A percentile compares a stretch with the other conserved stretches of the same genome.
phyloP scores from a whole-genome alignment of 2,329 filamentous ascomycete species.

The Aspergillus sp. region DNA sequence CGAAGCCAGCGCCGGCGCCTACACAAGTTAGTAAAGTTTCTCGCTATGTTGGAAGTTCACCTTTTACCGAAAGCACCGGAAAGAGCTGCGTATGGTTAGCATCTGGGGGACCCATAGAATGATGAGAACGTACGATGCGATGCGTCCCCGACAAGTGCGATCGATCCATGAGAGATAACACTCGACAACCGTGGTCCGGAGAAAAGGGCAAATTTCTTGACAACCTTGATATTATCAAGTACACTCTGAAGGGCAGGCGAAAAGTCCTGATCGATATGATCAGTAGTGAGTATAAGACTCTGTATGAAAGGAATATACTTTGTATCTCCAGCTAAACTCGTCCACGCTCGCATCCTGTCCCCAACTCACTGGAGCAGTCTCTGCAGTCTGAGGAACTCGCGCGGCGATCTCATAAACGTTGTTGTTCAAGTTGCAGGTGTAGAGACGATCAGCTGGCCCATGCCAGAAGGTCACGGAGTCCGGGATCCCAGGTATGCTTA shows the following conservation, averaged over 20 bases:
- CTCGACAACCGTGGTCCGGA: conserved; percentile 11
- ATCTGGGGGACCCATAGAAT: too few species aligned
- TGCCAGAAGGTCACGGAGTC: conserved; percentile 21
- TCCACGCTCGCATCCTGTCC: conserved; percentile 13
- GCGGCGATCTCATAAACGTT: conserved; percentile 15
- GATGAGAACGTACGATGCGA: conserved; percentile 15
- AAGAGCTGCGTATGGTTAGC: conserved; percentile 6
- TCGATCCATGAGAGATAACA: conserved; percentile 5
- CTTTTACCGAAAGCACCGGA: conserved; percentile 17
- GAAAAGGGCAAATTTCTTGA: conserved; percentile 18
- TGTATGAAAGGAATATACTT: background rate
- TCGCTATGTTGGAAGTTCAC: too few species aligned
- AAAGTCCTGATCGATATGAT: conserved; percentile 7
- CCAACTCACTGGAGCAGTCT: conserved; percentile 14
- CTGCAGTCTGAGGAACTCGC: conserved; percentile 1
- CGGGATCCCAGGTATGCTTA: conserved; percentile 10
- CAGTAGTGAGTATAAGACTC: background rate
- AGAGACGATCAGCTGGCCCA: conserved; percentile 15
- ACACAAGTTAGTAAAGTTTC: background rate
- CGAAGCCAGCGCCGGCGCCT: conserved; percentile 18
- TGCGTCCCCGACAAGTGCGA: conserved; percentile 19
- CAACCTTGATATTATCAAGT: conserved; percentile 11
- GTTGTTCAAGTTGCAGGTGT: conserved; percentile 17
- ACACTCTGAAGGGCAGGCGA: conserved; percentile 4
- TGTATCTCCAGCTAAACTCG: conserved; percentile 14